A percentile compares a stretch with the other conserved stretches of the same genome.
These are phyloP conservation scores for Heliamphora exappendiculata DNA, from an alignment of 148 eudicot species.

Conservation along the genomic window DNA sequence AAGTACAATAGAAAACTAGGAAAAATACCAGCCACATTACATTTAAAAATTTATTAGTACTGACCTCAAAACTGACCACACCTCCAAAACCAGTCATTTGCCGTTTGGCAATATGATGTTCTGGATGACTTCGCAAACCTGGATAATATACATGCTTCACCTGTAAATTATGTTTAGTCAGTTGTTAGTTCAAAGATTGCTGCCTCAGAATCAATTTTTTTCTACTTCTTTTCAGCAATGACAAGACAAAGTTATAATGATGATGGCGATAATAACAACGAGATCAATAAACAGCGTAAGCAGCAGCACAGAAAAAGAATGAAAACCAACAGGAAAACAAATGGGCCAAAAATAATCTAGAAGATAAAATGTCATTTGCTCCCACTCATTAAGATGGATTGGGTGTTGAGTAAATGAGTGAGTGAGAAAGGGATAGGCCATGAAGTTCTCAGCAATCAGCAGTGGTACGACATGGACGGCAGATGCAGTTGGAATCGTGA, in stretches of 20 bases:
- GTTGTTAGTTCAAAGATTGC: too few species aligned
- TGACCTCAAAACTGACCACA: constrained; percentile 94
- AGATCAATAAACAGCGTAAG: background rate
- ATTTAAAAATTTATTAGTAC: constrained; percentile 13
- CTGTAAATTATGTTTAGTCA: constrained; percentile 30
- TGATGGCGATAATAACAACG: background rate
- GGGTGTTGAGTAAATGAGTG: background rate
- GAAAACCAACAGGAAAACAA: background rate
- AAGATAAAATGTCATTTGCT: background rate
- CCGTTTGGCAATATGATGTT: constrained; percentile 66
- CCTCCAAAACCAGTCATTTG: constrained; percentile 98
- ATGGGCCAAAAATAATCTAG: background rate
- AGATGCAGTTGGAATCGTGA: too few species aligned
- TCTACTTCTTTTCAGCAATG: background rate
- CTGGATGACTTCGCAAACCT: constrained; percentile 91
- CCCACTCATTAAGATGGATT: background rate
- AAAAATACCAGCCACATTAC: background rate
- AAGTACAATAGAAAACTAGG: background rate
- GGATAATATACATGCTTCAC: constrained; percentile 82
- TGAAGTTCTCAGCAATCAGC: background rate
- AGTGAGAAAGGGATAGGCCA: background rate
- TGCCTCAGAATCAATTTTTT: too few species aligned
- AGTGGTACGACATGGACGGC: too few species aligned
- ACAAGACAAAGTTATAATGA: background rate
- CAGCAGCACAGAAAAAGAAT: background rate